Conservation (phyloP, 2,329 filamentous ascomycete genomes). For the Sporothrix protearum region DNA sequence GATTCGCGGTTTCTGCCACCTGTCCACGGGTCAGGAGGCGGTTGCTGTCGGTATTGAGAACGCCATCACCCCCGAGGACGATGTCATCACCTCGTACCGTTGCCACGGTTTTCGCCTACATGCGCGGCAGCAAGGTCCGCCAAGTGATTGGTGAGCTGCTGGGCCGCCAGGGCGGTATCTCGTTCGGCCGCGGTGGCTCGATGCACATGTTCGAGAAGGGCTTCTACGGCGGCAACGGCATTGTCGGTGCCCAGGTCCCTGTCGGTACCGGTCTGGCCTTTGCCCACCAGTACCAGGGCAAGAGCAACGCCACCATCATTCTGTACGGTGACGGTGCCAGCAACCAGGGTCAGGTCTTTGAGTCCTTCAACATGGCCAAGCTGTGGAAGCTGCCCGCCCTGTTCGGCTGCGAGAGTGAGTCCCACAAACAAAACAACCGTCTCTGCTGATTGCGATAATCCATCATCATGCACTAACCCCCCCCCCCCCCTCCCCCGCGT, state of each 20-base stretch:
- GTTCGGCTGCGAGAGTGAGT: slow-evolving; percentile 96
- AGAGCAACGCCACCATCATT: slow-evolving; percentile 81
- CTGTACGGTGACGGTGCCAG: slow-evolving; percentile 97
- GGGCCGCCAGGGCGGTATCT: slow-evolving; percentile 91
- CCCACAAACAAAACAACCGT: no score
- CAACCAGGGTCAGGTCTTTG: slow-evolving; percentile 99
- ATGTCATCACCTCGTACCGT: slow-evolving; percentile 95
- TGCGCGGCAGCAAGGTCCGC: slow-evolving; percentile 87
- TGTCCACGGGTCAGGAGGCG: slow-evolving; percentile 96
- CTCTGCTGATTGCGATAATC: no score
- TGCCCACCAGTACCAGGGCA: slow-evolving; percentile 87
- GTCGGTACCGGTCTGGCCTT: slow-evolving; percentile 96
- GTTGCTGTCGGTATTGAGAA: slow-evolving; percentile 97
- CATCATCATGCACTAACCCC: slow-evolving; percentile 30
- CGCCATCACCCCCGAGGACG: slow-evolving; percentile 85
- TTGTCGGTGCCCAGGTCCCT: slow-evolving; percentile 96
- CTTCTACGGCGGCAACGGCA: slow-evolving; percentile 98
- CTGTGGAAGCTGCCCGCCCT: slow-evolving; percentile 94
- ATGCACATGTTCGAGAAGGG: slow-evolving; percentile 99
- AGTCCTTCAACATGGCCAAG: slow-evolving; percentile 99
- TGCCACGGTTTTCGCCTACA: slow-evolving; percentile 98
- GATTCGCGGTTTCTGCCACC: slow-evolving; percentile 98
- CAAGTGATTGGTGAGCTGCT: slow-evolving; percentile 95
- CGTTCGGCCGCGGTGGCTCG: slow-evolving; percentile 97
- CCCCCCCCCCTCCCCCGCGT: no score